These are phyloP conservation scores for Malus hybrid DNA, from an alignment of 331 rosid species.

Conservation along the genomic window DNA sequence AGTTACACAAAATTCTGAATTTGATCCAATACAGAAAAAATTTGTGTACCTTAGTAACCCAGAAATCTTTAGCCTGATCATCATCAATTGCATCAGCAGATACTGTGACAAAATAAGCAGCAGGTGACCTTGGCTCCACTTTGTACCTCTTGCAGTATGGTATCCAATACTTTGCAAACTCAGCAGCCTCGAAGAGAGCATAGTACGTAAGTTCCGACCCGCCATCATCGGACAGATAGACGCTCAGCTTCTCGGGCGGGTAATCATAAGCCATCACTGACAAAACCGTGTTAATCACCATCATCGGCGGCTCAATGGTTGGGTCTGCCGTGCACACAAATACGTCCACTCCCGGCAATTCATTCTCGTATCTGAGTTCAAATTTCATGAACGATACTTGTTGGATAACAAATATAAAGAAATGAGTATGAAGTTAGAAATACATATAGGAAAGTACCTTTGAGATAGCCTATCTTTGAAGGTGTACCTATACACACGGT, in stretches of 20 bases:
- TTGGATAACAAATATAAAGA: too few relatives aligned
- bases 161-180: constrained; percentile 67
- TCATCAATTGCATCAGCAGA: background rate
- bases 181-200: constrained; percentile 56
- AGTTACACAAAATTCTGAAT: too few relatives aligned
- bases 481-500: constrained; percentile 31
- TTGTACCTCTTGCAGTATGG: constrained; percentile 65
- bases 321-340: constrained; percentile 91
- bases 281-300: constrained; percentile 72
- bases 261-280: constrained; percentile 79
- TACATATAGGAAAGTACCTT: constrained; percentile 23
- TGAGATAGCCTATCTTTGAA: constrained; percentile 46
- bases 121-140: constrained; percentile 66
- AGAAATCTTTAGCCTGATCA: constrained; percentile 1
- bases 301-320: constrained; percentile 56
- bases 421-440: too few relatives aligned
- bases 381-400: background rate
- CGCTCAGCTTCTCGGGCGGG: constrained; percentile 61
- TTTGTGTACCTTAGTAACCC: constrained; percentile 30
- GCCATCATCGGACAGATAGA: constrained; percentile 77
- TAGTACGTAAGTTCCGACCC: constrained; percentile 57
- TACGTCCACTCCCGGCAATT: constrained; percentile 62
- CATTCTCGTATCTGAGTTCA: constrained; percentile 34
- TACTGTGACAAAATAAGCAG: constrained; percentile 39
- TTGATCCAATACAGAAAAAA: background rate